A percentile compares a stretch with the other conserved stretches of the same genome.
phyloP scores from a whole-genome alignment of 1,139 yeast genomes.

The Geotrichum macrosporum region DNA sequence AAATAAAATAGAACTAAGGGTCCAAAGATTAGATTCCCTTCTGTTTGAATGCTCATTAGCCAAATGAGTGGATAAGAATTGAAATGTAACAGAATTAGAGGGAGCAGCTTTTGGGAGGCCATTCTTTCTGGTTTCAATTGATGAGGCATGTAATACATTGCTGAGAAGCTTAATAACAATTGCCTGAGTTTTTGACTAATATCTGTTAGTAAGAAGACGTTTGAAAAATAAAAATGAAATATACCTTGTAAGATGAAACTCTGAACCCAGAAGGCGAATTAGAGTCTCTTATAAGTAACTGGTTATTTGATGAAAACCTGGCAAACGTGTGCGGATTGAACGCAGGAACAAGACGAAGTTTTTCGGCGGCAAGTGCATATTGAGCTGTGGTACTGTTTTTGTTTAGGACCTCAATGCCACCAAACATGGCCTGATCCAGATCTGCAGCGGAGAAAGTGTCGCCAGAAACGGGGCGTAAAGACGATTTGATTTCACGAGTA shows the following conservation, averaged over 20 bases:
- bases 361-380: constrained; percentile 28
- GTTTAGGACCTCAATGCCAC: constrained; percentile 38
- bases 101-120: constrained; percentile 26
- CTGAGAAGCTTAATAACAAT: not conserved
- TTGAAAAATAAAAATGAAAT: not conserved
- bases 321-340: constrained; percentile 25
- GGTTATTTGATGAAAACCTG: constrained; percentile 24
- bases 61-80: constrained; percentile 18
- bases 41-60: constrained; percentile 4
- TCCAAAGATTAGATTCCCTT: constrained; percentile 40
- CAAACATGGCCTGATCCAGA: constrained; percentile 54
- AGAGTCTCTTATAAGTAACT: constrained; percentile 19
- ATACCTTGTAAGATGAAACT: not conserved
- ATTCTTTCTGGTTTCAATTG: constrained; percentile 19
- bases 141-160: not conserved
- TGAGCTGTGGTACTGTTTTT: constrained; percentile 23
- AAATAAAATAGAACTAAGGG: constrained; percentile 54
- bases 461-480: not conserved
- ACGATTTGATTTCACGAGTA: not conserved
- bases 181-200: not conserved
- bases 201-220: not conserved
- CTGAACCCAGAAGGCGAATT: constrained; percentile 15
- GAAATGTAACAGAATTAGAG: constrained; percentile 23
- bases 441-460: constrained; percentile 31
- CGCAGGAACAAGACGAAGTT: constrained; percentile 28